Evolutionary conservation across 2,329 filamentous ascomycete species (phyloP).

Genomic region (Keithomyces neogunnii): DNA sequence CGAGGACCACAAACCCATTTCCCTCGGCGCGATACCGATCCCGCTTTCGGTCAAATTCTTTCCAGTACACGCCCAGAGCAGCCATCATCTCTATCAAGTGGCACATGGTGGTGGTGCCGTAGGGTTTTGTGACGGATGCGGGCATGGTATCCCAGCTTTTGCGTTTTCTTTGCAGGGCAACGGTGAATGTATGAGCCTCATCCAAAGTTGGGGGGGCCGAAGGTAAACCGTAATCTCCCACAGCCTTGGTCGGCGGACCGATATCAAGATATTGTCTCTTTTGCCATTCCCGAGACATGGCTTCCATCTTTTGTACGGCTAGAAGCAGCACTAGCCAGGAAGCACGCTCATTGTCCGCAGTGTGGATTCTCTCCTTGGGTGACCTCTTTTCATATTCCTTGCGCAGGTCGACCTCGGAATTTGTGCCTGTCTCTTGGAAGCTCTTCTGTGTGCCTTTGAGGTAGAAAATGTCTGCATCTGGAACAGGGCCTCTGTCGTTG

Average conservation of each 20-base stretch:
- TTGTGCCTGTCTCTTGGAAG: conserved; percentile 23
- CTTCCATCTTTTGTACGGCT: conserved; percentile 41
- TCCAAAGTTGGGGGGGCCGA: conserved; percentile 15
- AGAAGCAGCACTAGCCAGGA: conserved; percentile 46
- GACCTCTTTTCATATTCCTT: conserved; percentile 17
- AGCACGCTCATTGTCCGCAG: conserved; percentile 47
- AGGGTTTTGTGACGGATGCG: conserved; percentile 35
- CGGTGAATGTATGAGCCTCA: conserved; percentile 31
- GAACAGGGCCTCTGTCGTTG: conserved; percentile 30
- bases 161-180: conserved; percentile 37
- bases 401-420: conserved; percentile 20
- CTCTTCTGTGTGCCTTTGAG: conserved; percentile 31
- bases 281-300: conserved; percentile 39
- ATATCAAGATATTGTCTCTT: conserved; percentile 18
- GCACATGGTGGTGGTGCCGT: conserved; percentile 46
- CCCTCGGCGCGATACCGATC: conserved; percentile 47
- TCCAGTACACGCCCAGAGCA: conserved; percentile 49
- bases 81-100: conserved; percentile 47
- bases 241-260: conserved; percentile 12
- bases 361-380: conserved; percentile 34
- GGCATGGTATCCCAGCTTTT: conserved; percentile 47
- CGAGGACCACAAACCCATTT: conserved; percentile 43
- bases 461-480: conserved; percentile 22
- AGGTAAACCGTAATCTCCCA: conserved; percentile 13
- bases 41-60: conserved; percentile 42